Base-by-base conservation (phyloP, 371 early-diverging fungal species). In the Mucor racemosus region DNA sequence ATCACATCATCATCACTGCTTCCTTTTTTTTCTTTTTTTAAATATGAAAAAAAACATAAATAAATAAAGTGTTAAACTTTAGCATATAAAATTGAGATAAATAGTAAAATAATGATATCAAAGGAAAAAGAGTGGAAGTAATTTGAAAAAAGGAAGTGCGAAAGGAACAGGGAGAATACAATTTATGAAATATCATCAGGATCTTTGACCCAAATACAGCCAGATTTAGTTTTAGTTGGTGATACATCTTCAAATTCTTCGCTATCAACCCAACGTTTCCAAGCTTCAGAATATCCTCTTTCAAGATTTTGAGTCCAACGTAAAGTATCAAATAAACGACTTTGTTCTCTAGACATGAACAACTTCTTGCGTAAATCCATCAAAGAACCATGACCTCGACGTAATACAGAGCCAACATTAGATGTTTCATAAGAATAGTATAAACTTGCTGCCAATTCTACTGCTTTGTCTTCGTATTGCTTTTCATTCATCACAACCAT, bases 271-370 rank as follows among this genome's bases (percentile, higher is more conserved):
- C 92, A 94, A 36, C 92, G 87, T 39, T 82, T 81, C 94, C 93
- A 93, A 19, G 92, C 92, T 72, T 91, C 91, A 15, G 68, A 50
- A 48, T 86, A 84, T 0, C 91, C 94, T 34, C 80, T 79, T 81
- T 96, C 96, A 50, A 97, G 76, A 69, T 92, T 90, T n/a, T 87
- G 80, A 3, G 94, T 94, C 95, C 95, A 95, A n/a, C 91, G 84
- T 50, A 76, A 73, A 9, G 97, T 95, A 74, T 97, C 95, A 77
- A 95, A 97, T 44, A 97, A 75, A 3, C 91, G 86, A 40, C 88
- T 90, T 9, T 69, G 68, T 53, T 95, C 95, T 10, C 96, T 85
- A 13, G 82, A 81, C 66, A 92, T 73, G 77, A 93, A 97, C 55
- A 97, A 74, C 31, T 87, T 82, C 50, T 86, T 81, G 34, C 95